Base-by-base conservation (phyloP, 768 basidiomycete genomes). In the Mycena belliarum region DNA sequence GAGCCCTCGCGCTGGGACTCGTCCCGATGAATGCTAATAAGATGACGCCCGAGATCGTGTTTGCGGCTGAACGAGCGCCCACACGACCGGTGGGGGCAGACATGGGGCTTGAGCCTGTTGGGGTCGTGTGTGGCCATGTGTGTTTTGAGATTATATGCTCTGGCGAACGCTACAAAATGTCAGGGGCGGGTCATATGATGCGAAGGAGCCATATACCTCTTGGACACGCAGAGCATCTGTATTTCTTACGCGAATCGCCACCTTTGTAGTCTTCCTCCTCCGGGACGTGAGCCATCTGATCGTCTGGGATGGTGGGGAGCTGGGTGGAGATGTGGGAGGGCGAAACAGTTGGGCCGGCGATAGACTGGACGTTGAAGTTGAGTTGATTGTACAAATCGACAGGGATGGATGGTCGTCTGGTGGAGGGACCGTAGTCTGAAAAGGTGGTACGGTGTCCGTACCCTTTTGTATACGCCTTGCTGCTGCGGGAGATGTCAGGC, bases 61-160 rank as follows among this genome's bases (percentile, higher is more conserved):
- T 96, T 91, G 64, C 95, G 87, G 63, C 91, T 93, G 74, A 98
- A 98, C 20, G 92, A 92, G 52, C 95, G 87, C 32, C 88, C 89
- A 61, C 95, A 98, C 3, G 86, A 83, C 41, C 82, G 78, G 73
- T 96, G 91, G 41, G 88, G 89, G 72, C 95, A 98, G 43, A 87
- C 82, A 69, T 93, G 89, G 6, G 93, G 93, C 76, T 96, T 98
- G 48, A 88, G 75, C 59, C 95, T 82, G 72, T 92, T 87, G 23
- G 95, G 95, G 70, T 96, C 93, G 73, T 98, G 95, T 4, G 95
- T 98, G 24, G 89, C 89, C 82, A 91, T 87, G 72, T 97, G 95
- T 0, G 95, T 95, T 78, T 98, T 98, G 56, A 98, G 75, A 67
- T 98, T 98, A 73, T 91, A 97, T 3, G 93, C 93, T 25, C 95